Conservation (phyloP, 306 rosid genomes). For the Quillaja saponaria region DNA sequence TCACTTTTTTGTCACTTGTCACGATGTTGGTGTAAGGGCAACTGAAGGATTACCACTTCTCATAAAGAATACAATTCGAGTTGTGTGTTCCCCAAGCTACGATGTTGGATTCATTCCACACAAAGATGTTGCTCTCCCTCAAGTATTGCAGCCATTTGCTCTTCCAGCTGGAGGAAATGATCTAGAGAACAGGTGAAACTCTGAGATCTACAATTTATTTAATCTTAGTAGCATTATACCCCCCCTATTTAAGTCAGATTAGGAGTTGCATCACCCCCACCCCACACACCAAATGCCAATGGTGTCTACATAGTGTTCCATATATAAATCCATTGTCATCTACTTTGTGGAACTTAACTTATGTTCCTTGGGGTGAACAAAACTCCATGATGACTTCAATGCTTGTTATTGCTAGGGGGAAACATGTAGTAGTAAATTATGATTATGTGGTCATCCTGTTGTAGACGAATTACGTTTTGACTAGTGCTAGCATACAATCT, state of each 20-base stretch:
- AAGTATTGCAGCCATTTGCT: conserved; percentile 93
- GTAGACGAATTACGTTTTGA: not conserved
- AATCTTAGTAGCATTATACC: no score
- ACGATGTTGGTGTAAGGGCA: conserved; percentile 97
- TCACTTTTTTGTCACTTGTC: conserved; percentile 96
- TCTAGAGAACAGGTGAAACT: conserved; percentile 69
- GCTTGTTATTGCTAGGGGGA: not conserved
- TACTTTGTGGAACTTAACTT: conserved; percentile 6
- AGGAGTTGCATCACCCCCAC: no score
- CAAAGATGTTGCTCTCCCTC: conserved; percentile 96
- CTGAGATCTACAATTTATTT: not conserved
- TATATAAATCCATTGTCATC: not conserved
- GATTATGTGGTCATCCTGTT: not conserved
- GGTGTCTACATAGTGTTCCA: no score
- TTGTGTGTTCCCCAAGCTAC: conserved; percentile 95
- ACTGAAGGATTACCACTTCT: conserved; percentile 85
- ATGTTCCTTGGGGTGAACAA: conserved; percentile 15
- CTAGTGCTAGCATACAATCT: conserved; percentile 5
- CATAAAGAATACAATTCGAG: conserved; percentile 90
- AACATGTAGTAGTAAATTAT: not conserved
- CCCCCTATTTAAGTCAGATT: no score
- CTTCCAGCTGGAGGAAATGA: conserved; percentile 97
- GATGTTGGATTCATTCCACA: conserved; percentile 97
- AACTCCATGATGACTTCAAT: not conserved
- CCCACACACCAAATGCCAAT: no score